Base-by-base conservation (phyloP, 345 rosid species). In the Brassica cretica region DNA sequence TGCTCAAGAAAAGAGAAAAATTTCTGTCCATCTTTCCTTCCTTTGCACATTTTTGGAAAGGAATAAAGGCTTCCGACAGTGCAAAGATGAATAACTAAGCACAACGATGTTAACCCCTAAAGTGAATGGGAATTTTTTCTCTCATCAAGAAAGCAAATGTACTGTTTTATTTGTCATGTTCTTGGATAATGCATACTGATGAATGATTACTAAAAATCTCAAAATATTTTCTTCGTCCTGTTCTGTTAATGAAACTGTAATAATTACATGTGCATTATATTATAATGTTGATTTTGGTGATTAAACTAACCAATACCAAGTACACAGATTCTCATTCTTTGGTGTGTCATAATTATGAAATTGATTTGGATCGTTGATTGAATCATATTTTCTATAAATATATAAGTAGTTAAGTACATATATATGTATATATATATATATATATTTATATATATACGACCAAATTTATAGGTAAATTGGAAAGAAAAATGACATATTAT, bases 51-150 rank as follows among this genome's bases (percentile, higher is more conserved):
- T 33, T 62, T 68, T 70, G 74, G 74, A 61, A 73, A 78, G 68
- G 82, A 78, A 78, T 68, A 78, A 78, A 78, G 74, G 78, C 33
- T 78, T 73, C 70, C 64, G 59, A 68, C 64, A 78, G 61, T 51
- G 74, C 74, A 65, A 64, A 64, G 24, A 15, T 15, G 32, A 51
- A 67, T 60, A 73, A 67, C 33, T 9, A 71, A 29, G 53, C 27
- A 59, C 41, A 73, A 68, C 64, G 32, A 68, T 78, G 49, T 66
- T 59, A 15, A 66, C 29, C 24, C 24, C 24, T 67, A 44, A 72
- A 78, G 73, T 59, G 51, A 24, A 14, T 29, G 2, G 16, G 29
- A 15, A 35, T 55, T 29, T 64, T 67, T 15, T 49, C 64, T 62
- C 35, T 60, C 3, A 14, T 51, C 41, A 33, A 15, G 61, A 61